Evolutionary conservation across 2,329 filamentous ascomycete species (phyloP).

Genomic region (Fusarium albosuccineum): DNA sequence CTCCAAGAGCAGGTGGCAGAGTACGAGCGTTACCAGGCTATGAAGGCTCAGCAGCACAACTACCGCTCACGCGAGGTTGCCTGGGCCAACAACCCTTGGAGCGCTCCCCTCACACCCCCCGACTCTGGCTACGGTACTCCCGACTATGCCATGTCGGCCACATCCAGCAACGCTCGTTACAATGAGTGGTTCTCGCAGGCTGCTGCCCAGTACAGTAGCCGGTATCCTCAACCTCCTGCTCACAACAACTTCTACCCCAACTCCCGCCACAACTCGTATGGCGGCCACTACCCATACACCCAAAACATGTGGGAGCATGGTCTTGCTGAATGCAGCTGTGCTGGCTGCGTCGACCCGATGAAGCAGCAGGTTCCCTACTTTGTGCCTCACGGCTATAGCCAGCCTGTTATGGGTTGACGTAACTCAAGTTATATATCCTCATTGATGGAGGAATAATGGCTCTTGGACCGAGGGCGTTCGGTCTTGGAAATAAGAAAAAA

Average conservation of each 20-base stretch:
- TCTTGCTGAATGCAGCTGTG: slow-evolving; percentile 64
- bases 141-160: slow-evolving; percentile 68
- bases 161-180: slow-evolving; percentile 67
- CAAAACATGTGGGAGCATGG: slow-evolving; percentile 66
- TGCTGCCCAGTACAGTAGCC: slow-evolving; percentile 57
- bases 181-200: slow-evolving; percentile 69
- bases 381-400: slow-evolving; percentile 62
- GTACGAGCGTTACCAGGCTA: slow-evolving; percentile 62
- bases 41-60: slow-evolving; percentile 56
- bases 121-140: slow-evolving; percentile 73
- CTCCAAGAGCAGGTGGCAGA: slow-evolving; percentile 68
- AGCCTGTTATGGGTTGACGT: slow-evolving; percentile 67
- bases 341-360: slow-evolving; percentile 59
- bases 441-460: slow-evolving; percentile 35
- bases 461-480: slow-evolving; percentile 29
- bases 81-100: slow-evolving; percentile 61
- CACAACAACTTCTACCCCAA: slow-evolving; percentile 57
- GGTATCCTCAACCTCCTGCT: slow-evolving; percentile 59
- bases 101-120: slow-evolving; percentile 68
- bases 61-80: slow-evolving; percentile 62
- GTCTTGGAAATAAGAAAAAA: slow-evolving; percentile 47
- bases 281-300: slow-evolving; percentile 60
- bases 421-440: slow-evolving; percentile 29
- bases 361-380: slow-evolving; percentile 66
- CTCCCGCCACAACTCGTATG: slow-evolving; percentile 57